Conservation (phyloP, 495 filamentous ascomycete species). For the Neurospora pannonica region DNA sequence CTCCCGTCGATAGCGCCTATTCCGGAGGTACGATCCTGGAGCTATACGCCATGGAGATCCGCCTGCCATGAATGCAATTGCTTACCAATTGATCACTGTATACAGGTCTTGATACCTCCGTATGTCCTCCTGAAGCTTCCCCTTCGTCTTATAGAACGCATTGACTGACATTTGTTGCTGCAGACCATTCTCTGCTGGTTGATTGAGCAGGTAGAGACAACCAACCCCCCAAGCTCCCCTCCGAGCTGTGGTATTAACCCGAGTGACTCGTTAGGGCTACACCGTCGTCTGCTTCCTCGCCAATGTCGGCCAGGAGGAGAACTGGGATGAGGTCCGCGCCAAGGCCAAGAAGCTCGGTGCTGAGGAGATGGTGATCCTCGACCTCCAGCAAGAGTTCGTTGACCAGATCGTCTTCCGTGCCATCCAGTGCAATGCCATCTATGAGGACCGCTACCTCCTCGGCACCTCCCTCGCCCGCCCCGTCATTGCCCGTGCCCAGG, state of each 20-base stretch:
- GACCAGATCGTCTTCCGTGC: constrained; percentile 83
- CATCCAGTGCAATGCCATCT: constrained; percentile 80
- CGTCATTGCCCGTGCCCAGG: constrained; percentile 75
- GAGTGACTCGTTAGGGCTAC: constrained; percentile 12
- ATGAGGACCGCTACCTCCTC: constrained; percentile 73
- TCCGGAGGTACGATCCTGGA: constrained; percentile 27
- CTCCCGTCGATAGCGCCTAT: constrained; percentile 28
- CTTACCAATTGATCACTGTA: constrained; percentile 2
- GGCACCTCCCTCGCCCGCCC: constrained; percentile 78
- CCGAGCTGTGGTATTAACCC: constrained; percentile 32
- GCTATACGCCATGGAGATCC: neutral
- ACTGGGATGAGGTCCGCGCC: constrained; percentile 42
- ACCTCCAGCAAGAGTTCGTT: constrained; percentile 69
- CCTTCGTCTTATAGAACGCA: neutral
- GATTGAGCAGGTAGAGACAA: constrained; percentile 41
- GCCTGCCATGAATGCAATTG: neutral
- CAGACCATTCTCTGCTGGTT: constrained; percentile 46
- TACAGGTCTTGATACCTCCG: constrained; percentile 55
- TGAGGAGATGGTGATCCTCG: constrained; percentile 50
- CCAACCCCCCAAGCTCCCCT: neutral
- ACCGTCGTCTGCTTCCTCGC: constrained; percentile 40
- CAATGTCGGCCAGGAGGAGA: constrained; percentile 46
- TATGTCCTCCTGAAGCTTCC: constrained; percentile 32
- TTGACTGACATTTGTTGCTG: constrained; percentile 1
- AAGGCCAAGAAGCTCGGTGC: constrained; percentile 66